These are phyloP conservation scores for Lasiodiplodia citricola DNA, from an alignment of 2,329 filamentous ascomycete species.

Conservation along the genomic window DNA sequence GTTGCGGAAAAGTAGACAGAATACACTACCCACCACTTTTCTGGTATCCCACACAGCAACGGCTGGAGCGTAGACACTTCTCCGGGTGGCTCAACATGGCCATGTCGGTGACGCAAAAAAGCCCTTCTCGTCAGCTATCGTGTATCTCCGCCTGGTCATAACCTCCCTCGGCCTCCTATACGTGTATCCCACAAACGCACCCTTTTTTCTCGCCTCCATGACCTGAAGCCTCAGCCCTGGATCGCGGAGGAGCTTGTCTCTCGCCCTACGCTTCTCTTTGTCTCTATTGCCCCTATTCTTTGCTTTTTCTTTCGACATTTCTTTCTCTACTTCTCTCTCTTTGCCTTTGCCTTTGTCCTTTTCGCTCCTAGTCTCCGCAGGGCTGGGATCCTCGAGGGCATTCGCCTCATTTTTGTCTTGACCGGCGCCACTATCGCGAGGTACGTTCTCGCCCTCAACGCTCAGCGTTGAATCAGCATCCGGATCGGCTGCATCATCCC, in stretches of 20 bases:
- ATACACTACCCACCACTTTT: neutral
- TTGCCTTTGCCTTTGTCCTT: neutral
- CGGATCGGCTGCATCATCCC: neutral
- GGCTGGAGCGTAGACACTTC: neutral
- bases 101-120: neutral
- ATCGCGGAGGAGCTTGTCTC: constrained; percentile 86
- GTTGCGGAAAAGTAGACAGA: neutral
- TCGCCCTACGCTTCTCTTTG: constrained; percentile 76
- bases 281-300: constrained; percentile 50
- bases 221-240: constrained; percentile 67
- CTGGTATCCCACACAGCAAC: neutral
- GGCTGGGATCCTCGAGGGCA: neutral
- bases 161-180: constrained; percentile 64
- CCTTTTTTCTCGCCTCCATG: constrained; percentile 80
- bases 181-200: constrained; percentile 88
- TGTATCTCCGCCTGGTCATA: neutral
- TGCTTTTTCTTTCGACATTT: neutral
- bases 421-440: neutral
- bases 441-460: neutral
- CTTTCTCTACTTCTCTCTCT: neutral
- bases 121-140: neutral
- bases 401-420: neutral
- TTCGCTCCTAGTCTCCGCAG: neutral
- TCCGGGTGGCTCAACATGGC: neutral
- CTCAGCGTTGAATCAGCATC: neutral